phyloP scores from a whole-genome alignment of 1,284 basidiomycete species.

The Pseudozyma sp. region DNA sequence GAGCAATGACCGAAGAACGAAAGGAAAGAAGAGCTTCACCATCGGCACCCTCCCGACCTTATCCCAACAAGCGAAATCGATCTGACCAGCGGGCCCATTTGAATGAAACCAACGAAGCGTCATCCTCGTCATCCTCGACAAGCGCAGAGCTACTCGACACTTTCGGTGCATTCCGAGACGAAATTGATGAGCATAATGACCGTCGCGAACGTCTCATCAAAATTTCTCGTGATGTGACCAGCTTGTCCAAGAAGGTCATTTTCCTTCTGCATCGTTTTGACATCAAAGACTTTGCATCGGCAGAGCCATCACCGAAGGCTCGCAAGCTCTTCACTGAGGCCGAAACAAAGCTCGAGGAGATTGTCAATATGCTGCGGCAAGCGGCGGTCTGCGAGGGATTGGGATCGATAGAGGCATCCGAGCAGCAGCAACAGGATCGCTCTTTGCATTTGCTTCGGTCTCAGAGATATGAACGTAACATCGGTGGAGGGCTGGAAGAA shows the following conservation, averaged over 20 bases:
- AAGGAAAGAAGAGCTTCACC: slow-evolving; percentile 16
- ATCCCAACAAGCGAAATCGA: slow-evolving; percentile 32
- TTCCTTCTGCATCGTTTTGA: slow-evolving; percentile 85
- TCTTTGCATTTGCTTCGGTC: slow-evolving; percentile 14
- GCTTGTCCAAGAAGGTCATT: slow-evolving; percentile 92
- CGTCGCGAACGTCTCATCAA: slow-evolving; percentile 82
- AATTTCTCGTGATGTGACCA: slow-evolving; percentile 83
- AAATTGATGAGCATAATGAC: slow-evolving; percentile 67
- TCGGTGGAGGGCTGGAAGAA: slow-evolving; percentile 69
- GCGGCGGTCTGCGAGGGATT: slow-evolving; percentile 71
- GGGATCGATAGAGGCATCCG: not conserved
- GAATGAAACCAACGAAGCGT: slow-evolving; percentile 1
- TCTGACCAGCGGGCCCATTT: slow-evolving; percentile 5
- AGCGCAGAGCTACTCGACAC: slow-evolving; percentile 10
- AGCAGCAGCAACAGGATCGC: not conserved
- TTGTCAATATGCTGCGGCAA: slow-evolving; percentile 76
- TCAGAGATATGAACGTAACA: slow-evolving; percentile 55
- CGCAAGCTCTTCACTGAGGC: slow-evolving; percentile 74
- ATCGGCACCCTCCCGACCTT: slow-evolving; percentile 8
- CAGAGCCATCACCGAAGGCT: slow-evolving; percentile 12
- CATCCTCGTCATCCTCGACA: slow-evolving; percentile 4
- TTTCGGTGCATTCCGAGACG: slow-evolving; percentile 57
- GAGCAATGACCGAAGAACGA: slow-evolving; percentile 11
- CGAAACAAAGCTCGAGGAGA: slow-evolving; percentile 78
- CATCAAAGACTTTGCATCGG: slow-evolving; percentile 26